phyloP scores from a whole-genome alignment of 2,329 filamentous ascomycete species.

The Coniochaeta ligniaria region DNA sequence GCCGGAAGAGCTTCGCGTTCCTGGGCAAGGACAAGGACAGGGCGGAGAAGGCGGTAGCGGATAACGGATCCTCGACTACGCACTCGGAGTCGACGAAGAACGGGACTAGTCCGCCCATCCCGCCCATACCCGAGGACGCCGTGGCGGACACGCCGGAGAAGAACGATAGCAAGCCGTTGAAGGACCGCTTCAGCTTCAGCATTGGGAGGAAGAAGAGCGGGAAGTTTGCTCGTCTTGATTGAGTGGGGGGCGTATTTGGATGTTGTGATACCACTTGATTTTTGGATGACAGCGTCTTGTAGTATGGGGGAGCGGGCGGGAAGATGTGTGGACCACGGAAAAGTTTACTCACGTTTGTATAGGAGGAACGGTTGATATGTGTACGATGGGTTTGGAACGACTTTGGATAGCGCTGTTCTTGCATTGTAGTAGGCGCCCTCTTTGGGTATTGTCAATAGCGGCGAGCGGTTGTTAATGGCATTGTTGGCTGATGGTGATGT shows the following conservation, averaged over 20 bases:
- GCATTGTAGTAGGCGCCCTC: neutral
- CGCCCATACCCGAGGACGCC: neutral
- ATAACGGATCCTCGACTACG: slow-evolving; percentile 5
- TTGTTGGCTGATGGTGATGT: neutral
- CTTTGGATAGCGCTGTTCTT: neutral
- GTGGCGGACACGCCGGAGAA: slow-evolving; percentile 23
- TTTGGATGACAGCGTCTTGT: neutral
- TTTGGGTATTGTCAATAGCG: neutral
- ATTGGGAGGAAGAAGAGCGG: slow-evolving; percentile 67
- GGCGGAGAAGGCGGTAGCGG: neutral
- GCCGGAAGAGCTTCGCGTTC: slow-evolving; percentile 67
- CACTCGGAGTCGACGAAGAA: slow-evolving; percentile 9
- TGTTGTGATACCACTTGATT: slow-evolving; percentile 4
- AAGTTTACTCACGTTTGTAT: neutral
- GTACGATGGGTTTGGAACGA: neutral
- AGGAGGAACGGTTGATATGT: neutral
- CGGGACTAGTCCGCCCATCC: slow-evolving; percentile 10
- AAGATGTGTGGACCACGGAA: neutral
- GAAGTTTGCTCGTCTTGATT: slow-evolving; percentile 15
- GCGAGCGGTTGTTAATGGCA: neutral
- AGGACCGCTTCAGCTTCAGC: slow-evolving; percentile 60
- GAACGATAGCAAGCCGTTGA: slow-evolving; percentile 37
- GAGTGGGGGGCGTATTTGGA: neutral
- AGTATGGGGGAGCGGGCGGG: neutral
- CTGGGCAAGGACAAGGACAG: slow-evolving; percentile 34